Base-by-base conservation (phyloP, 306 rosid genomes). In the Lathyrus oleraceus region DNA sequence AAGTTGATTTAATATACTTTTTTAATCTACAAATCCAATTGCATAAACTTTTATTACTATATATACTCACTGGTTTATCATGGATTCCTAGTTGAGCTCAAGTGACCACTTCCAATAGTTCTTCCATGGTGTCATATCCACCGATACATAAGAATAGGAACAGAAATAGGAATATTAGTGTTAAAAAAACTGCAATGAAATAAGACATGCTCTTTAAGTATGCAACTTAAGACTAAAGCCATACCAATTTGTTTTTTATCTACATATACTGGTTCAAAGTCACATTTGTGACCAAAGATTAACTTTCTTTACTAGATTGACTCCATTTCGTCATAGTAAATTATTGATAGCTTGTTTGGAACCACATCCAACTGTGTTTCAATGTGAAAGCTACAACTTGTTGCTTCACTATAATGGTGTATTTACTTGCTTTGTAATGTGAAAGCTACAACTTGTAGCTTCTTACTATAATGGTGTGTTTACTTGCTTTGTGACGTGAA, bases 21-120 rank as follows among this genome's bases (percentile, higher is more conserved):
- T 32, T 32, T 32, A 32, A 32, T 32, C 38, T 32, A 32, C 8
- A 32, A 6, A 32, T 32, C 38, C 38, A 32, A 32, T 32, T 32
- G 21, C 21, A 48, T 16, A 4, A 21, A 16, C 54, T 48, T 48
- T 8, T 47, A n/a, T 48, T 48, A 15, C 16, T 48, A 48, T 15
- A n/a, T n/a, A 42, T n/a, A 15, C 75, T 81, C 82, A 92, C 98
- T 28, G 98, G 95, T 73, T 92, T 92, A 2, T 92, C 87, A 45
- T 92, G 98, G 70, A 92, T 92, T 38, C 98, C 98, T 57, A 92
- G 73, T 23, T 92, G 98, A 70, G 96, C 92, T 96, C 98, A 92
- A 35, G 98, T 86, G 65, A 92, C 89, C 5, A 87, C 83, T 82
- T 92, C 98, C 81, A 89, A 36, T 3, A 92, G 85, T 73, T 89